Evolutionary conservation across 139 green algal genomes (phyloP), one percentile per base, ranked within the genome.

Genomic region (Gonium pectorale): DNA sequence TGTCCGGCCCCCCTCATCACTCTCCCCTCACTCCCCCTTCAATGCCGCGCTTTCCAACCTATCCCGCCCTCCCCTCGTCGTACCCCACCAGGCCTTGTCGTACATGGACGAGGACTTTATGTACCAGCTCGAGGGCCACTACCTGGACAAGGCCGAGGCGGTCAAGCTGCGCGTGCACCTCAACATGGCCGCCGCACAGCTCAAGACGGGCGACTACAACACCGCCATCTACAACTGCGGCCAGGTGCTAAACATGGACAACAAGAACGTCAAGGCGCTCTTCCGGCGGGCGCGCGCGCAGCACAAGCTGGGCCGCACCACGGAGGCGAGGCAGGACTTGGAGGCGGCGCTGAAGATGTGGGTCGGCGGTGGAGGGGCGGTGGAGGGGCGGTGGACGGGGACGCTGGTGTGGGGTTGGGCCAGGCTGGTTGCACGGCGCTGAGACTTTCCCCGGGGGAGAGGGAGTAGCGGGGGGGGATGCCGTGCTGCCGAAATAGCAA

Each of bases 31-130:
- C 8, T 11, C 43, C 63, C 31, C 33, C 33, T 69, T 69, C 31
- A n/a, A n/a, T 31, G 17, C 59, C 26, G 17, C 13, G 59, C 29
- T 67, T 67, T 21, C 29, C 8, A 9, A 21, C 29, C 26, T 67
- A 7, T 67, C 59, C 59, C 59, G 31, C 59, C 62, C 62, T 9
- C 62, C 62, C n/a, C 21, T 17, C 62, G 11, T 9, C 46, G 2
- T 22, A 22, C 56, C 2, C 69, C 17, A 27, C 31, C 80, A 95
- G 88, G 93, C 92, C 0, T 82, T 97, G 63, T 95, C 93, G 0
- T 98, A 93, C 71, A 49, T 96, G 40, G 91, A 97, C 54, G 94
- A 96, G 67, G 95, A 98, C 87, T 91, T 97, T 38, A 73, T 98
- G 78, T 92, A 96, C 44, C 95, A 98, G 89, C 87, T 97, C 66